phyloP scores from a whole-genome alignment of 2,329 filamentous ascomycete genomes.

The Claviceps citrina region DNA sequence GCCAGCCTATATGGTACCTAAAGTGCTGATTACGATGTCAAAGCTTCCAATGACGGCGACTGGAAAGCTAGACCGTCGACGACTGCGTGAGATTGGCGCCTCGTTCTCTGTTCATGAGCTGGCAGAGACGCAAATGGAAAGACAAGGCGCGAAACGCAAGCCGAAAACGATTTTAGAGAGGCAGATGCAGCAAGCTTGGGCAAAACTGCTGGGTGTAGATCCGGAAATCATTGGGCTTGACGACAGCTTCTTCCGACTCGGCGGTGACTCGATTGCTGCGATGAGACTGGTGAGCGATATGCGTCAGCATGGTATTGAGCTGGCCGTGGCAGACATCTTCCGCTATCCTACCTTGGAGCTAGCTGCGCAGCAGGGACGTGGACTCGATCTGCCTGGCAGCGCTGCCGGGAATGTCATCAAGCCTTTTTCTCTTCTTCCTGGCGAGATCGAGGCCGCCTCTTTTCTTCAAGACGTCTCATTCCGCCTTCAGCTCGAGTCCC shows the following conservation, averaged over 20 bases:
- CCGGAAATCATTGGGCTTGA: conserved; percentile 23
- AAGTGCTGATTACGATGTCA: conserved; percentile 23
- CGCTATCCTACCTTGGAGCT: too few relatives aligned
- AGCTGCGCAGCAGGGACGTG: too few relatives aligned
- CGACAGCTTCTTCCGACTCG: conserved; percentile 31
- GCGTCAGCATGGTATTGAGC: conserved; percentile 18
- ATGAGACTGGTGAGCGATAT: conserved; percentile 25
- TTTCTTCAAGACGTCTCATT: too few relatives aligned
- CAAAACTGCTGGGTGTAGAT: too few relatives aligned
- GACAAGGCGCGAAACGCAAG: not conserved
- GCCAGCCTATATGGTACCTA: conserved; percentile 27
- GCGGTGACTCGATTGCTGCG: conserved; percentile 30
- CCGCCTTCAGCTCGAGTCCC: too few relatives aligned
- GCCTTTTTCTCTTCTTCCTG: too few relatives aligned
- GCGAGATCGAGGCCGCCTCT: too few relatives aligned
- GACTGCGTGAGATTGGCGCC: conserved; percentile 23
- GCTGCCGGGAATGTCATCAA: too few relatives aligned
- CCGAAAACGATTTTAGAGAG: too few relatives aligned
- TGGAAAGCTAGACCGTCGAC: conserved; percentile 29
- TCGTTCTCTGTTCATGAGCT: not conserved
- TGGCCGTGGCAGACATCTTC: conserved; percentile 30
- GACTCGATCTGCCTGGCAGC: too few relatives aligned
- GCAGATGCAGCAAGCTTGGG: too few relatives aligned
- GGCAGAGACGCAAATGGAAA: not conserved
- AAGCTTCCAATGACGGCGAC: conserved; percentile 26